A percentile compares a stretch with the other conserved stretches of the same genome.
These are phyloP conservation scores for Kalaharituber pfeilii DNA, from an alignment of 2,329 filamentous ascomycete genomes.

Conservation along the genomic window DNA sequence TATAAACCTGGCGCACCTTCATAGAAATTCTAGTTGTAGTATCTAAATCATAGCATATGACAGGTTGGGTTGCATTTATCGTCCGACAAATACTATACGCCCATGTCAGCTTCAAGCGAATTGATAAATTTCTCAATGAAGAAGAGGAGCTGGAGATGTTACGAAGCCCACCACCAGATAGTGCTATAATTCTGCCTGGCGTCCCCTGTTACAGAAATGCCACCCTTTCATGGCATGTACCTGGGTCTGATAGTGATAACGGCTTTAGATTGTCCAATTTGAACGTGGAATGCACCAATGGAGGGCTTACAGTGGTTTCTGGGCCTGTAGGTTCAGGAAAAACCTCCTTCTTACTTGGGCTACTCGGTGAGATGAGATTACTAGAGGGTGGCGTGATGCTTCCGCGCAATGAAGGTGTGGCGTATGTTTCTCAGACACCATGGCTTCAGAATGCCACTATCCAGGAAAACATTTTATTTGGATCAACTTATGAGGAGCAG, in stretches of 20 bases:
- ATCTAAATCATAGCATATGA: neutral
- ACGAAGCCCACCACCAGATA: neutral
- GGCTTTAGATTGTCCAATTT: conserved; percentile 24
- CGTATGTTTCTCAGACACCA: conserved; percentile 42
- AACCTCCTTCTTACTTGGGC: conserved; percentile 30
- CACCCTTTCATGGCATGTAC: conserved; percentile 13
- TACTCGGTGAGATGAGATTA: conserved; percentile 39
- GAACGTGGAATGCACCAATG: conserved; percentile 25
- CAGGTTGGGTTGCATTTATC: conserved; percentile 5
- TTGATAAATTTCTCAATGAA: conserved; percentile 17
- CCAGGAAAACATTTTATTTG: conserved; percentile 47
- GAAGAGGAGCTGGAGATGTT: conserved; percentile 12
- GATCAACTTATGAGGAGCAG: conserved; percentile 36
- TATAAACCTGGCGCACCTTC: too few species aligned
- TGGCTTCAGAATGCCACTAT: conserved; percentile 51
- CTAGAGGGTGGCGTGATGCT: conserved; percentile 33
- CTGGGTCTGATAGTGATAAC: conserved; percentile 13
- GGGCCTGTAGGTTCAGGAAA: conserved; percentile 30
- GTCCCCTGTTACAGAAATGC: conserved; percentile 11
- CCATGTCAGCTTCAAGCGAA: conserved; percentile 14
- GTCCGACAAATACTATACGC: conserved; percentile 7
- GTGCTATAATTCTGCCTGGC: neutral
- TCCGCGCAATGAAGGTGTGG: conserved; percentile 36
- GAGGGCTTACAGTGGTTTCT: conserved; percentile 27
- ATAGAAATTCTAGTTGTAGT: neutral